Percentiles rank a stretch among this genome's conserved stretches.
Evolutionary conservation across 495 filamentous ascomycete species (phyloP).

Genomic region (Cudoniella acicularis): DNA sequence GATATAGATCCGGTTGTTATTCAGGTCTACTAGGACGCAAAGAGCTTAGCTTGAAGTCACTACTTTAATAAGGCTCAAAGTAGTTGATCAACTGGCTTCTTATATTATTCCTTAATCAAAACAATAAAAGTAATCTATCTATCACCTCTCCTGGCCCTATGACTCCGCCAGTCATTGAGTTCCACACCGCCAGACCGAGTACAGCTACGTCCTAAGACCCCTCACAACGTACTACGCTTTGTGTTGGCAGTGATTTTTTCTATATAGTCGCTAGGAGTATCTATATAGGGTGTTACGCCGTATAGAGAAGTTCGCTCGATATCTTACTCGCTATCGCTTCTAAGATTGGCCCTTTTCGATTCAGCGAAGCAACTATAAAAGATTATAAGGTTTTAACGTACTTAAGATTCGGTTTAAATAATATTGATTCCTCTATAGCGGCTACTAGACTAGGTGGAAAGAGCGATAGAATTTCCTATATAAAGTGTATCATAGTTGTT

Average conservation of each 20-base stretch:
- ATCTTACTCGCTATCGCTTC: neutral
- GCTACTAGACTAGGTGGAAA: neutral
- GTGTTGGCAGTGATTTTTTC: neutral
- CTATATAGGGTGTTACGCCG: neutral
- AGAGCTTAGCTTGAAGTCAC: neutral
- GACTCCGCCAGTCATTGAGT: neutral
- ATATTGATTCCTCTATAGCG: neutral
- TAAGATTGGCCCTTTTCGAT: neutral
- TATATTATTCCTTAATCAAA: neutral
- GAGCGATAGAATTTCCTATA: neutral
- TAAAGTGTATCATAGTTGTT: neutral
- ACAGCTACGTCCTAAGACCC: neutral
- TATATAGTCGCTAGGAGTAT: neutral
- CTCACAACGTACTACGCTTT: neutral
- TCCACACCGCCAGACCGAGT: neutral
- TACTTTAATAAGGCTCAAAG: neutral
- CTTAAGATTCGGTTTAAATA: neutral
- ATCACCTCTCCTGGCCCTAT: neutral
- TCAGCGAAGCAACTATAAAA: neutral
- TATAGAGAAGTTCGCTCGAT: neutral
- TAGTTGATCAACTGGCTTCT: neutral
- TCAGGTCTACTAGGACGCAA: neutral
- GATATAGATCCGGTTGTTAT: neutral
- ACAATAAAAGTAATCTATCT: neutral
- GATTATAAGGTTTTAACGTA: neutral